These are phyloP conservation scores for Lactuca sativa DNA, from an alignment of 129 eudicot genomes.

Conservation along the genomic window DNA sequence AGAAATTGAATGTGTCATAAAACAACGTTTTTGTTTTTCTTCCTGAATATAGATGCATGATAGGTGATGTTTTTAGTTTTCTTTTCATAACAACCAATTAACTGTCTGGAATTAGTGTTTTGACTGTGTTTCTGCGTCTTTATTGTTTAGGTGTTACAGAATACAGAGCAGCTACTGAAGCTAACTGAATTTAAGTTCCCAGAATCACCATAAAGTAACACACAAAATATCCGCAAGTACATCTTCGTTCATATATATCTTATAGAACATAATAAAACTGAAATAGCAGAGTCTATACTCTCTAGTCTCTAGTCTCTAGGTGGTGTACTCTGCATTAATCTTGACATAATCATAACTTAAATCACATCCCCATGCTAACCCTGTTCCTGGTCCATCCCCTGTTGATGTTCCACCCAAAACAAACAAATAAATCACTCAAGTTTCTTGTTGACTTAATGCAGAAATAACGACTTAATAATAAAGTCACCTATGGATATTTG, in stretches of 20 bases:
- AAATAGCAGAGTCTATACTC: not conserved
- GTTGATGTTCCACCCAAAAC: constrained; percentile 7
- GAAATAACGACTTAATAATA: not conserved
- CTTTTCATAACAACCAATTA: no score
- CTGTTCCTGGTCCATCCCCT: constrained; percentile 79
- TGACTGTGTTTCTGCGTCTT: no score
- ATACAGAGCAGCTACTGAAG: not conserved
- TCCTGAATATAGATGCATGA: no score
- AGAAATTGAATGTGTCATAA: no score
- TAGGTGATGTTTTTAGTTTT: no score
- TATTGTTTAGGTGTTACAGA: no score
- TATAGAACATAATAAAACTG: not conserved
- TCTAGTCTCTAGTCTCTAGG: constrained; percentile 40
- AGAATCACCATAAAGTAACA: not conserved
- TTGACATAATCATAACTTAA: constrained; percentile 91
- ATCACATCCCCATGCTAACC: constrained; percentile 91
- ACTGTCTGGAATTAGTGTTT: no score
- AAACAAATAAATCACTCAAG: not conserved
- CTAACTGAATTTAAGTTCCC: not conserved
- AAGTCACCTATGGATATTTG: constrained; percentile 72
- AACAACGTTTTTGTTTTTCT: no score
- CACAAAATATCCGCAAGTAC: not conserved
- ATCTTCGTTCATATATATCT: not conserved
- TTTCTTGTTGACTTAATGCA: not conserved
- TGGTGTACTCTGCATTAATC: constrained; percentile 86